Evolutionary conservation across 805 yeast genomes (phyloP), one percentile per base, ranked within the genome.

Genomic region (Saccharomycopsis selenospora): DNA sequence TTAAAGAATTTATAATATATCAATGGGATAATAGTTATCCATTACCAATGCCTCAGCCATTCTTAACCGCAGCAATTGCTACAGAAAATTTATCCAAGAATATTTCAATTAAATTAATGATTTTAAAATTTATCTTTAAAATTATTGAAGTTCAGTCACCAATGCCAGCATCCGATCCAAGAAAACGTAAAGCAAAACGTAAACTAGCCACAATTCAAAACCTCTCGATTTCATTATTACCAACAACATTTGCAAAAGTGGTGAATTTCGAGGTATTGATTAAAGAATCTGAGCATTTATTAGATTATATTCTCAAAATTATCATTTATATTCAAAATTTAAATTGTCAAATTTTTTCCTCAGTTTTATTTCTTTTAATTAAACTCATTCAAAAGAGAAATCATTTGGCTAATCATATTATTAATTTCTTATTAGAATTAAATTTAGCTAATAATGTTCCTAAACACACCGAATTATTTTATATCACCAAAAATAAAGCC

Each of bases 261-360:
- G 25, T 42, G 22, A 20, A 24, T 29, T 26, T 22, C 4, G 40
- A 29, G 10, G 28, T 18, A 25, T n/a, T 47, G 33, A 20, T 23
- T 3, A 17, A 41, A 22, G 54, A 51, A 20, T 44, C 54, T 2
- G 30, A 45, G 14, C 6, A 24, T 8, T 45, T 51, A 18, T 38
- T 51, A 20, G 13, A 29, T 13, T 42, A 17, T 42, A 28, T 45
- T 30, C 8, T 51, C 26, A 40, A 30, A 8, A 20, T 45, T 23
- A 6, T 46, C 7, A 36, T 42, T 13, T 17, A 18, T n/a, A 36
- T 22, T 3, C 40, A 41, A 22, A 36, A 20, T 13, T 25, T 48
- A 14, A 45, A 26, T 30, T 45, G 50, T 41, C 55, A 51, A 36
- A 43, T 48, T n/a, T 42, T 48, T 28, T 42, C 52, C 11, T 33